phyloP scores from a whole-genome alignment of 139 green algal genomes.

The Tetradesmus lagerheimii region DNA sequence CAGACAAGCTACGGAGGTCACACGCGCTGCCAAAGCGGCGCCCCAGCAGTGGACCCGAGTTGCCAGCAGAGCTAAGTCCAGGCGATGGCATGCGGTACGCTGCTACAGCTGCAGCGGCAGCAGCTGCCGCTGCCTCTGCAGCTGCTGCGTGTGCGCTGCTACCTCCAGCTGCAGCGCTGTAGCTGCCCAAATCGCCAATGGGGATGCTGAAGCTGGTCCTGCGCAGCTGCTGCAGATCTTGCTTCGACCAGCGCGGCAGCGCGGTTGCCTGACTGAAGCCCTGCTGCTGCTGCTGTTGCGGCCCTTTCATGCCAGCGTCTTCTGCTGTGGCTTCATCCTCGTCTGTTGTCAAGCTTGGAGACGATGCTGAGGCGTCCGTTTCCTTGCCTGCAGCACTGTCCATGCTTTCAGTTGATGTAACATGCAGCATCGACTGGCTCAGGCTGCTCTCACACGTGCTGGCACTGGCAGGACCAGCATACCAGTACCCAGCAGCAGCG shows the following conservation, averaged over 20 bases:
- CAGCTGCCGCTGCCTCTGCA: not conserved
- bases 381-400: too few relatives aligned
- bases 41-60: too few relatives aligned
- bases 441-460: too few relatives aligned
- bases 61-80: not conserved
- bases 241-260: not conserved
- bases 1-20: not conserved
- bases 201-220: not conserved
- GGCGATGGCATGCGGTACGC: not conserved
- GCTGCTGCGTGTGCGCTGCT: not conserved
- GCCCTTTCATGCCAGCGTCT: not conserved
- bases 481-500: too few relatives aligned
- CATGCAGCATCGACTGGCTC: too few relatives aligned
- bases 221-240: not conserved
- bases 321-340: not conserved
- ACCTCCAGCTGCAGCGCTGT: not conserved
- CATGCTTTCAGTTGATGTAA: too few relatives aligned
- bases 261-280: not conserved
- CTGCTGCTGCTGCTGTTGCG: not conserved
- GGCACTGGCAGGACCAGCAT: too few relatives aligned
- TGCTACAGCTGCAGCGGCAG: not conserved
- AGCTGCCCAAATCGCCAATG: not conserved
- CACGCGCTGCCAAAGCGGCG: not conserved
- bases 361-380: too few relatives aligned
- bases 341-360: not conserved